Base-by-base conservation (phyloP, 805 yeast genomes). In the Ogataea saltuana region DNA sequence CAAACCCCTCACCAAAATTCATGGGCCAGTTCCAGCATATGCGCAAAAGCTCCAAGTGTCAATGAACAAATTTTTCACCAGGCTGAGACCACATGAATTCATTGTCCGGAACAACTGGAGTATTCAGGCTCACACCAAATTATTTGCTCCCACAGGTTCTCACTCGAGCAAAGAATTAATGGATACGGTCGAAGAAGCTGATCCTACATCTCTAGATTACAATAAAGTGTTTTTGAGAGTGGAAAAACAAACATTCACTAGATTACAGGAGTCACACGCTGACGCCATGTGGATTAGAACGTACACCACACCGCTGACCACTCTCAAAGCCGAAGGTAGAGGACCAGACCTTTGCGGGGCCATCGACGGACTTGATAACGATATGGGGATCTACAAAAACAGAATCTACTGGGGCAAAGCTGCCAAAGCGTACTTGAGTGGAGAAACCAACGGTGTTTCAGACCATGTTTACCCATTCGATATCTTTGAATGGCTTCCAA, bases 1-100 rank as follows among this genome's bases (percentile, higher is more conserved):
- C 54, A 62, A 69, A 51, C 80, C 83, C 2, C 62, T 85, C 29
- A 75, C 85, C 0, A 65, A 59, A 35, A 75, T 85, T 46, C 95
- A 85, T 56, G 73, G 65, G 2, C 90, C 90, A 0, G 90, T 85
- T 2, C 95, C 93, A 0, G 76, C 75, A 46, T 85, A 85, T 54
- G 60, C 68, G 40, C 63, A 73, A 16, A 73, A 78, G 49, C 66
- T 85, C 32, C 73, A 76, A 58, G 53, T 70, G 5, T 76, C 85
- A 17, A 85, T 85, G 91, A 78, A 78, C 55, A 74, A 72, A 51
- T 85, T 80, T 57, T 85, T 85, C 59, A 68, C 70, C 20, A 72
- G 78, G 48, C 57, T 85, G 46, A 69, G 72, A 50, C 73, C 77
- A 3, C 68, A 72, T 22, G 76, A 78, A 42, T 71, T 72, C 37